A percentile compares a stretch with the other conserved stretches of the same genome.
phyloP scores from a whole-genome alignment of 306 rosid species.

The Rubus idaeus region DNA sequence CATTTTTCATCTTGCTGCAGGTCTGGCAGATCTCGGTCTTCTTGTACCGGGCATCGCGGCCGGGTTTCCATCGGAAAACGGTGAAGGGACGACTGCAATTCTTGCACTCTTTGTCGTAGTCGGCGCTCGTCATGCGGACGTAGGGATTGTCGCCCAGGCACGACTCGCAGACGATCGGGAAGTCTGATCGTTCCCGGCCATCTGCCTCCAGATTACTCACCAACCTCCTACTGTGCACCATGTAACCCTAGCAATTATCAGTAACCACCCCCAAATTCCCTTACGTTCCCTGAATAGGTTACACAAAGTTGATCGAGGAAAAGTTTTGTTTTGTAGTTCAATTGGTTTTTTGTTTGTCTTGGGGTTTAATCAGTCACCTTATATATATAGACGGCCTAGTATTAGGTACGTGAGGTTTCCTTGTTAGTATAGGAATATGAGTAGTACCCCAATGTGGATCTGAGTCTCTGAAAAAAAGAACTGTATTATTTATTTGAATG shows the following conservation, averaged over 20 bases:
- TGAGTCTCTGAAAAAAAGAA: no score
- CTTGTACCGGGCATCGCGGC: conserved; percentile 82
- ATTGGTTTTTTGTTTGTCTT: no score
- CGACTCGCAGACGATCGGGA: neutral
- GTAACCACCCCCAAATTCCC: no score
- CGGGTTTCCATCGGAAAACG: conserved; percentile 89
- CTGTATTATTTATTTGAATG: no score
- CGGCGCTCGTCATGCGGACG: conserved; percentile 47
- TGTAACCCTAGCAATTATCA: neutral
- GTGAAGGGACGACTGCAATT: conserved; percentile 89
- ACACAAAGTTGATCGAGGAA: no score
- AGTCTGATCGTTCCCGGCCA: neutral
- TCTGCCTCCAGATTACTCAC: neutral
- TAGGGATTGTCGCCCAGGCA: neutral
- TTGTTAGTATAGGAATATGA: neutral
- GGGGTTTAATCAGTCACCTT: neutral
- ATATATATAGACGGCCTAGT: neutral
- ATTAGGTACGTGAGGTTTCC: neutral
- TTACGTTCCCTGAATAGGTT: no score
- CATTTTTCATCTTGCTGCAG: conserved; percentile 78
- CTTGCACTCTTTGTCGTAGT: conserved; percentile 85
- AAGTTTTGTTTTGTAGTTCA: no score
- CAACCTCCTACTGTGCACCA: neutral
- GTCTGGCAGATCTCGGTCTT: conserved; percentile 89
- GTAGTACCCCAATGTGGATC: neutral